These are phyloP conservation scores for Lippia alba DNA, from an alignment of 305 asterid genomes.

Conservation along the genomic window DNA sequence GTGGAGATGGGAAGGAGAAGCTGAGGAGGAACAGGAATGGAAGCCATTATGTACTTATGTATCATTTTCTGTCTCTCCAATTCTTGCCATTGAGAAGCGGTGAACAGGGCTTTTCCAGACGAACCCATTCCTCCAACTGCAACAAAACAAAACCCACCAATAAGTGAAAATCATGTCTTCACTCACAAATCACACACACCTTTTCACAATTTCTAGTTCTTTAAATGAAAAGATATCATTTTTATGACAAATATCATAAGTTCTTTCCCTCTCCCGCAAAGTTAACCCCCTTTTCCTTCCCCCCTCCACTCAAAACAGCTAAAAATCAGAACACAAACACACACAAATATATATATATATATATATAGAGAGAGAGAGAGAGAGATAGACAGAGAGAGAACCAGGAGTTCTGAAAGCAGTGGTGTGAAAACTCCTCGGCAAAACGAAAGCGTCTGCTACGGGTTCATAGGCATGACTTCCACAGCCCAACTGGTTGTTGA, in stretches of 20 bases:
- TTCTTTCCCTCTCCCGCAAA: neutral
- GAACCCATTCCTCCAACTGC: constrained; percentile 39
- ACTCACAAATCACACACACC: neutral
- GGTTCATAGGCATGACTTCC: constrained; percentile 34
- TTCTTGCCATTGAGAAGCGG: constrained; percentile 69
- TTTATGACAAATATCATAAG: constrained; percentile 3
- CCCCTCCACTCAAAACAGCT: neutral
- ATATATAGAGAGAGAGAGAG: constrained; percentile 3
- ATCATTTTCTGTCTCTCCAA: constrained; percentile 68
- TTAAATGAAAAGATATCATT: neutral
- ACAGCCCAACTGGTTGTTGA: constrained; percentile 33
- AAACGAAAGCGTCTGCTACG: constrained; percentile 25
- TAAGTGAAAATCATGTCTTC: constrained; percentile 18
- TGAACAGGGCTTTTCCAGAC: constrained; percentile 50
- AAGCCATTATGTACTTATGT: constrained; percentile 61
- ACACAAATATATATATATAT: neutral
- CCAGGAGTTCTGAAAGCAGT: constrained; percentile 35
- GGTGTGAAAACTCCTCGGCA: constrained; percentile 22
- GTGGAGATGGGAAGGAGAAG: constrained; percentile 46
- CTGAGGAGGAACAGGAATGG: constrained; percentile 65
- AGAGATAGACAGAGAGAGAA: constrained; percentile 21
- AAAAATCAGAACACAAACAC: neutral
- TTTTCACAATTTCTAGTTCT: neutral
- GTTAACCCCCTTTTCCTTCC: neutral
- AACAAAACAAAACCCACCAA: neutral